Evolutionary conservation across 495 filamentous ascomycete genomes (phyloP).

Genomic region (Corynascus novoguineensis): DNA sequence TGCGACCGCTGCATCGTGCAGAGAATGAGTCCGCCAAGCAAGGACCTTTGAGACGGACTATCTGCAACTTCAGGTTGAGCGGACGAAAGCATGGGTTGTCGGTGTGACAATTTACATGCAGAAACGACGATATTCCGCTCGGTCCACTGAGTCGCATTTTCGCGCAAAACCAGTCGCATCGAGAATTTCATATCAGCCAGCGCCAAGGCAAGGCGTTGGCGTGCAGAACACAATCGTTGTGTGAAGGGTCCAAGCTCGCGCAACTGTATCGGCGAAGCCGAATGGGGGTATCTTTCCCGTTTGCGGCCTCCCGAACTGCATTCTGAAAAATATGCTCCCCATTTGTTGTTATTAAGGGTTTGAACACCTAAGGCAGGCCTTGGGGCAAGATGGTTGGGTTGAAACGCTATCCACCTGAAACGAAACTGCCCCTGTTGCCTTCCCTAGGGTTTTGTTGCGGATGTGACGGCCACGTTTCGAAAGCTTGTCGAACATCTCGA

Average conservation of each 20-base stretch:
- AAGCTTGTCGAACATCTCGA: constrained; percentile 25
- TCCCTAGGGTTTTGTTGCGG: background rate
- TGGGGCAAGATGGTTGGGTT: background rate
- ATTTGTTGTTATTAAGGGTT: no score
- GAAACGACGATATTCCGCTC: constrained; percentile 4
- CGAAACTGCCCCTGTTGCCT: background rate
- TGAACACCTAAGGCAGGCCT: no score
- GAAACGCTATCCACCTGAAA: constrained; percentile 13
- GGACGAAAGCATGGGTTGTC: constrained; percentile 6
- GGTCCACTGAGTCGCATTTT: background rate
- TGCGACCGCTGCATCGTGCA: background rate
- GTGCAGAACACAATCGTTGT: constrained; percentile 4
- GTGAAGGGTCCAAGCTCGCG: background rate
- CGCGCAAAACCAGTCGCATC: background rate
- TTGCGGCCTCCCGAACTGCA: background rate
- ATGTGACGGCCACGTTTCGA: constrained; percentile 20
- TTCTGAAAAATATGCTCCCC: background rate
- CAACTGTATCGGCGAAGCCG: background rate
- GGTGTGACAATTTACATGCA: constrained; percentile 16
- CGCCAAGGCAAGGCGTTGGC: background rate
- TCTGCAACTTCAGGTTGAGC: constrained; percentile 7
- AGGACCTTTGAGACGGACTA: no score
- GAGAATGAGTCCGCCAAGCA: background rate
- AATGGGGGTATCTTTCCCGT: background rate
- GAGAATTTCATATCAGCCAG: no score